Evolutionary conservation across 345 rosid species (phyloP).

Genomic region (Citropsis articulata): DNA sequence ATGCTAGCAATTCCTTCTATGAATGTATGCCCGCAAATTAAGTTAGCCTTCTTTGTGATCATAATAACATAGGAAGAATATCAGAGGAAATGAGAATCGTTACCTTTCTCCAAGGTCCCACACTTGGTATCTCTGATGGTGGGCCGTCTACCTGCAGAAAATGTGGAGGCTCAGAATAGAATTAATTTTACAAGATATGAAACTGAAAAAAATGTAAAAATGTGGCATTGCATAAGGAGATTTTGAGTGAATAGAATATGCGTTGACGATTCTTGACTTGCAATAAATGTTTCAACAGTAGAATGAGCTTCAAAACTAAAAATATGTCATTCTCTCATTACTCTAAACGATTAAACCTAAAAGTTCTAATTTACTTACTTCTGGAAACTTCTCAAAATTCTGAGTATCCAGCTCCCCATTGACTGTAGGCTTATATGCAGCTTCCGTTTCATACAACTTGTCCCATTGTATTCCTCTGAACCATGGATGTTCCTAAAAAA

Average conservation of each 20-base stretch:
- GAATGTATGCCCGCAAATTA: background rate
- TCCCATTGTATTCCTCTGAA: conserved; percentile 79
- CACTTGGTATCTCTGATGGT: conserved; percentile 59
- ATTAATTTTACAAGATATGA: background rate
- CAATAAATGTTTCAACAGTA: background rate
- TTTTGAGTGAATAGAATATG: background rate
- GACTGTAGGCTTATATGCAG: conserved; percentile 79
- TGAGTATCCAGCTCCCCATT: conserved; percentile 92
- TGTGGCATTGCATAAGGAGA: background rate
- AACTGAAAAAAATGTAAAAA: background rate
- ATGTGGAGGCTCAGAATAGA: conserved; percentile 7
- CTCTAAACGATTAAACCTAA: background rate
- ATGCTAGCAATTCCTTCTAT: background rate
- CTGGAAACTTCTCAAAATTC: conserved; percentile 97
- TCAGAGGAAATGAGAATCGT: conserved; percentile 3
- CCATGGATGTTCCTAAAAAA: conserved; percentile 81
- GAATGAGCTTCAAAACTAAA: background rate
- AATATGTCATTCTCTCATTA: background rate
- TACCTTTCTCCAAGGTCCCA: conserved; percentile 99
- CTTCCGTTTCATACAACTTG: conserved; percentile 79
- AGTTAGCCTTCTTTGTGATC: background rate
- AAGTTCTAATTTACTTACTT: conserved; percentile 51
- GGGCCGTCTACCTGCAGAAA: conserved; percentile 55
- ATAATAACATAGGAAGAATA: background rate
- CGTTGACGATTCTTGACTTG: background rate